Evolutionary conservation across 169 alveolate species (phyloP), one percentile per base, ranked within the genome.

Genomic region (Toxoplasma gondii): DNA sequence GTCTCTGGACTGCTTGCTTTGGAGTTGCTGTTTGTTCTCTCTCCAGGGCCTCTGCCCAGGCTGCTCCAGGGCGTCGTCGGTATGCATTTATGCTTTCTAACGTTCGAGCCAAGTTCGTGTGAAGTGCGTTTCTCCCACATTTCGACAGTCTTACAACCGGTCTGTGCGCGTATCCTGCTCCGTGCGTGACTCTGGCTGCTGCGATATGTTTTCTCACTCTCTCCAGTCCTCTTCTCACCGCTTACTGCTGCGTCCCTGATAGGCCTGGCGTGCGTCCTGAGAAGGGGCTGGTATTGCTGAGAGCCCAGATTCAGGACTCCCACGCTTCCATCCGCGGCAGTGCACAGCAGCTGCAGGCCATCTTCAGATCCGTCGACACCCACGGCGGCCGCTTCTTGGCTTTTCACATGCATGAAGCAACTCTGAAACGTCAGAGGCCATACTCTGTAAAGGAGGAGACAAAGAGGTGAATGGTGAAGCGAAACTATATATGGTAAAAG

Each of bases 401-500:
- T 97, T 9, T 98, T 98, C 67, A 36, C 67, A 93, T 97, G 98
- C 87, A 98, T 97, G 92, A 96, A 96, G 95, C 96, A 97, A 92
- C 97, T 98, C 84, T 97, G 94, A 84, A 98, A 98, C 94, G 97
- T 98, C 43, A 98, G 96, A 2, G 98, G 98, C 98, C 99, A 98
- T 16, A 98, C 98, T 81, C 97, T 88, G 34, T 84, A 80, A 81
- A 24, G 44, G 58, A 34, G 53, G 24, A 43, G 17, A 49, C 22
- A 49, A 1, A n/a, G 19, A 24, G n/a, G 9, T 24, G n/a, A 12
- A 34, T n/a, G 31, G 45, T 41, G 53, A 38, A 24, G 24, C 0
- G 38, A 27, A 69, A 24, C n/a, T 7, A 31, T 31, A 0, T 69
- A 31, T 31, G 81, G n/a, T 2, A 69, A 31, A 69, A 69, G 17